Base-by-base conservation (phyloP, 352 stramenopile species). In the Pelagophyceae sp. region DNA sequence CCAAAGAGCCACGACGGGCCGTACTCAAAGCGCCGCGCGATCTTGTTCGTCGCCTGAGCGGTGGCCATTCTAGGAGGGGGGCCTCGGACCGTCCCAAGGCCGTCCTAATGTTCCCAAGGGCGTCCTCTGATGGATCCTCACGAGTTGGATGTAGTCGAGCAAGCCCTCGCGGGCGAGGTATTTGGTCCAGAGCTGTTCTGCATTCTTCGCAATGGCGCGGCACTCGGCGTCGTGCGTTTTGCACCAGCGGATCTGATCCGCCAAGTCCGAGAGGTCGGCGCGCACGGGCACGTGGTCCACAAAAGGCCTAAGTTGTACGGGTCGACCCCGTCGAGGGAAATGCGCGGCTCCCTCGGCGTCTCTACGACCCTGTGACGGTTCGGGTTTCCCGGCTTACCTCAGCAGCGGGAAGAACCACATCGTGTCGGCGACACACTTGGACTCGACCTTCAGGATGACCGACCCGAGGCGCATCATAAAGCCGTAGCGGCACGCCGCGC, bases 321-420 rank as follows among this genome's bases (percentile, higher is more conserved):
- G n/a, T n/a, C n/a, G n/a, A n/a, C n/a, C n/a, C n/a, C n/a, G n/a
- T n/a, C n/a, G n/a, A n/a, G n/a, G n/a, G n/a, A n/a, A n/a, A n/a
- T n/a, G n/a, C n/a, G n/a, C n/a, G n/a, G n/a, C n/a, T n/a, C n/a
- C n/a, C n/a, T n/a, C n/a, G n/a, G n/a, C n/a, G n/a, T n/a, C n/a
- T n/a, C n/a, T n/a, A 82, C 90, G 84, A n/a, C n/a, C n/a, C n/a
- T n/a, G n/a, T n/a, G n/a, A n/a, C n/a, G n/a, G n/a, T n/a, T n/a
- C n/a, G n/a, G n/a, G n/a, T n/a, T n/a, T n/a, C n/a, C n/a, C n/a
- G n/a, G n/a, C n/a, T n/a, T n/a, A n/a, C n/a, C n/a, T n/a, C 35
- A 99, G 86, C 31, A 99, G 83, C 40, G 95, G 93, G 76, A 97
- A 98, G 83, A 98, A 96, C 91, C 91, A 99, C 91, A 98, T 98